Evolutionary conservation across 2,329 filamentous ascomycete species (phyloP), one percentile per base, ranked within the genome.

Genomic region (Harringtonia lauricola): DNA sequence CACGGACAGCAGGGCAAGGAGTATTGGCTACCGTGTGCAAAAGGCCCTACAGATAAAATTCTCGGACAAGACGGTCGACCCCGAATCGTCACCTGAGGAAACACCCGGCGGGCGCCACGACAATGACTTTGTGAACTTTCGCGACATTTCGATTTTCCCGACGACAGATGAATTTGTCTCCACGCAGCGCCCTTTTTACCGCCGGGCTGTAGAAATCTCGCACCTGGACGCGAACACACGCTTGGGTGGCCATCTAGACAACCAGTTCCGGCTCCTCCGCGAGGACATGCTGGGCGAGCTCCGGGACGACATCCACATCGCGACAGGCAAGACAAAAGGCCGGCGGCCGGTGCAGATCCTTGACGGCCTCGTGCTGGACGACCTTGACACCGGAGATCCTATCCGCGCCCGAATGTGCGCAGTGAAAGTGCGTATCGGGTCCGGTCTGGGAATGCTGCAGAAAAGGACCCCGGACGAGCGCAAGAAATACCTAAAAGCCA

Each of bases 281-380:
- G 81, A 88, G 51, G 82, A 87, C 47, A 79, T 86, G 68, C 59
- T 87, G 0, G 73, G 66, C 0, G 79, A 83, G 47, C 62, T 88
- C 2, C 70, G 76, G 1, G 73, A 78, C 7, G 79, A 82, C 38
- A 56, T 81, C 0, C 67, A 75, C 18, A 60, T 68, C 5, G 65
- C 71, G 22, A 36, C 17, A 8, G 10, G 36, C 30, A 48, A 37
- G 36, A 41, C 36, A 9, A 38, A 29, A n/a, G 28, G 41, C 35
- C 14, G 39, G 2, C 37, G 29, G 5, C 30, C 29, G 12, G 29
- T 35, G 9, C 15, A 29, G 24, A 31, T 42, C 18, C 22, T 42
- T 4, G 35, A 28, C 41, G 12, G 21, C 2, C 40, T 44, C 18
- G 28, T 29, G n/a, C 42, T 39, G 3, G 10, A 15, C 21, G 9